These are phyloP conservation scores for Saturnispora bothae DNA, from an alignment of 805 yeast species.

Conservation along the genomic window DNA sequence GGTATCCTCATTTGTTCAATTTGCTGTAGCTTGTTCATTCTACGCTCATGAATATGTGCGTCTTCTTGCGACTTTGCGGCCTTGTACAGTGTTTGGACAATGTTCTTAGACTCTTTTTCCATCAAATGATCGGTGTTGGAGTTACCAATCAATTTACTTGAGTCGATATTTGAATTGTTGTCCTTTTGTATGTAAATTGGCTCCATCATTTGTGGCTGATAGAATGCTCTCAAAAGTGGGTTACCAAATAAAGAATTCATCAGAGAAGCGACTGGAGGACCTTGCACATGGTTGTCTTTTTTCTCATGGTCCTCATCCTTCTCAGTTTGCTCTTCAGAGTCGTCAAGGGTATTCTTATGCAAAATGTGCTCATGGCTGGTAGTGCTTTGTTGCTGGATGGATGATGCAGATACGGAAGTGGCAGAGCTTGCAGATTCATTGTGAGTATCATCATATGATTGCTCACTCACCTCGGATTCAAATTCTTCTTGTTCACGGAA, in stretches of 20 bases:
- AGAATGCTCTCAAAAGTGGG: constrained; percentile 15
- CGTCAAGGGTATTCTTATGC: too few species aligned
- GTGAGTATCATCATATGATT: not conserved
- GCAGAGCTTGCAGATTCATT: not conserved
- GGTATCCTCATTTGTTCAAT: constrained; percentile 6
- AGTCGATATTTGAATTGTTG: not conserved
- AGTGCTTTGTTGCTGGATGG: not conserved
- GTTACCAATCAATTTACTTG: not conserved
- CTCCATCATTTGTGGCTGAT: constrained; percentile 18
- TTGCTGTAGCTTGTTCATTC: constrained; percentile 7
- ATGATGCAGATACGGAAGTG: not conserved
- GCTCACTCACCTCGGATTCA: not conserved
- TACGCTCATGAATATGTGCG: constrained; percentile 6
- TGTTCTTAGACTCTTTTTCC: constrained; percentile 1
- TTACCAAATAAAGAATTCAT: constrained; percentile 9
- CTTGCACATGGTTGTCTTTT: not conserved
- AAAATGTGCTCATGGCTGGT: not conserved
- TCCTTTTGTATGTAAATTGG: constrained; percentile 16
- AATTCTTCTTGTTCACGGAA: constrained; percentile 31
- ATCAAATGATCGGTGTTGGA: not conserved
- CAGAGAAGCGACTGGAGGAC: constrained; percentile 1
- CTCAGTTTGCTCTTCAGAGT: not conserved
- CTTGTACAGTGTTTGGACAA: constrained; percentile 4
- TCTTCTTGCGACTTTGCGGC: constrained; percentile 4
- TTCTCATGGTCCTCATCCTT: not conserved